phyloP scores from a whole-genome alignment of 2,329 filamentous ascomycete species.

The Fusarium decemcellulare region DNA sequence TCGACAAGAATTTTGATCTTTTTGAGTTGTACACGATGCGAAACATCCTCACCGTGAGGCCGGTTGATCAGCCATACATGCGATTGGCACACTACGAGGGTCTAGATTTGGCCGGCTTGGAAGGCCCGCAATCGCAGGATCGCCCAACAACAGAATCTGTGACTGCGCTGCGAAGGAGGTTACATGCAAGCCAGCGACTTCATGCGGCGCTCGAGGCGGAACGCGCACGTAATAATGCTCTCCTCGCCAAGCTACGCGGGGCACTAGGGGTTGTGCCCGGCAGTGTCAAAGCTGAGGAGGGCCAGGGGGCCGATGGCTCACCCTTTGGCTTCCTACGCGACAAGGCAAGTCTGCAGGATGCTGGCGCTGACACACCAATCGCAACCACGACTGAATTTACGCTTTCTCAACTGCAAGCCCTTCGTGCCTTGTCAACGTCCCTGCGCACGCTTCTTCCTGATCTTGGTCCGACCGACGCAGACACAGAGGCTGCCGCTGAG shows the following conservation, averaged over 20 bases:
- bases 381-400: constrained; percentile 83
- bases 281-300: constrained; percentile 45
- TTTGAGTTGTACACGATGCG: constrained; percentile 92
- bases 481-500: constrained; percentile 47
- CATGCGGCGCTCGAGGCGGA: constrained; percentile 79
- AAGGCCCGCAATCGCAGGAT: constrained; percentile 34
- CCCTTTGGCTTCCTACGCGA: constrained; percentile 72
- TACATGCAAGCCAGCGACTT: constrained; percentile 85
- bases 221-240: constrained; percentile 77
- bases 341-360: constrained; percentile 64
- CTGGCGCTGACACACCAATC: constrained; percentile 69
- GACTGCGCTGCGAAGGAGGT: constrained; percentile 77
- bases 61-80: constrained; percentile 83
- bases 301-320: constrained; percentile 30
- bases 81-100: constrained; percentile 88
- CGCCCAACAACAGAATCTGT: constrained; percentile 77
- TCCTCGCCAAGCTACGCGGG: constrained; percentile 74
- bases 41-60: constrained; percentile 81
- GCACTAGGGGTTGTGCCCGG: constrained; percentile 53
- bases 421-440: constrained; percentile 74
- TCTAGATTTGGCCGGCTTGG: constrained; percentile 59
- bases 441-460: constrained; percentile 78
- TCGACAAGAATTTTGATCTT: constrained; percentile 88
- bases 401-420: constrained; percentile 84
- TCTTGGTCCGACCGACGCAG: constrained; percentile 57